Evolutionary conservation across 2,329 filamentous ascomycete species (phyloP).

Genomic region (Ophiosphaerella narmari): DNA sequence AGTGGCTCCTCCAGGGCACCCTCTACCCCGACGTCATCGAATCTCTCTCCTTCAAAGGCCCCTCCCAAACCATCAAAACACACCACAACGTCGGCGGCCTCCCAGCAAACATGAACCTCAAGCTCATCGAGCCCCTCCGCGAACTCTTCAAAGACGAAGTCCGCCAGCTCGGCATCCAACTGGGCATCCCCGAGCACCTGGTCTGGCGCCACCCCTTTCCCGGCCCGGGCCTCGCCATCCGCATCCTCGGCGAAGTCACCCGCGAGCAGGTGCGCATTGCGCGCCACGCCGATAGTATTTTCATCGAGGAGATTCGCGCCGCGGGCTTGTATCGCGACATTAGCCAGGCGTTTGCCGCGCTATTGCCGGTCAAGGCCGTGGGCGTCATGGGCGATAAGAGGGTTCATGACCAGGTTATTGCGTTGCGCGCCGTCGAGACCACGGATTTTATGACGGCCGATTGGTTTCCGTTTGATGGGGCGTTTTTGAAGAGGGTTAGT

Average conservation of each 20-base stretch:
- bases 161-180: conserved; percentile 67
- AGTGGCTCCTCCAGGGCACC: conserved; percentile 87
- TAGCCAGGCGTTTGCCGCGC: conserved; percentile 71
- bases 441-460: conserved; percentile 78
- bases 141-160: conserved; percentile 88
- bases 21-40: conserved; percentile 78
- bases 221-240: conserved; percentile 74
- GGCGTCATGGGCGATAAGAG: conserved; percentile 73
- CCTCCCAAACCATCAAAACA: conserved; percentile 73
- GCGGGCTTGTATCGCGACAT: conserved; percentile 76
- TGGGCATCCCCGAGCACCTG: conserved; percentile 74
- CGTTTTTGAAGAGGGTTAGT: conserved; percentile 68
- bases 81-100: conserved; percentile 76
- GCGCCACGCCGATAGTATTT: conserved; percentile 76
- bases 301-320: conserved; percentile 74
- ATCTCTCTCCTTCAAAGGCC: conserved; percentile 73
- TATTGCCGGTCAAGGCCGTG: conserved; percentile 68
- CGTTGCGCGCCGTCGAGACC: conserved; percentile 65
- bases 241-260: conserved; percentile 84
- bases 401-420: conserved; percentile 66
- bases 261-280: conserved; percentile 78
- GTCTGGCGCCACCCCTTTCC: conserved; percentile 81
- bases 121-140: conserved; percentile 77
- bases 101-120: conserved; percentile 64
- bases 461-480: conserved; percentile 67